Evolutionary conservation across 2,329 filamentous ascomycete genomes (phyloP).

Genomic region (Fusarium heterosporum): DNA sequence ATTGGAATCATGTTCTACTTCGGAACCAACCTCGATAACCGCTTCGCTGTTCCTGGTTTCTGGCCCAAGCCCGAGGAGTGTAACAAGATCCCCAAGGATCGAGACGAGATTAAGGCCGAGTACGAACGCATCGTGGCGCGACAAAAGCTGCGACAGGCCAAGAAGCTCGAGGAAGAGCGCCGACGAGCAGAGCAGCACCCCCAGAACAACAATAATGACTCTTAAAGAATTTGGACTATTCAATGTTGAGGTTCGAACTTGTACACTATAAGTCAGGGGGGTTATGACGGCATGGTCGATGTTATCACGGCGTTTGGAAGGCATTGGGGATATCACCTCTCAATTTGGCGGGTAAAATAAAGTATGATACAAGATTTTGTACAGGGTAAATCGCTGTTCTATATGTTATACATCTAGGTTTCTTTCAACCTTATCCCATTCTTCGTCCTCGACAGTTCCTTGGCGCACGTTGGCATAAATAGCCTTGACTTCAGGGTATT

Average conservation of each 20-base stretch:
- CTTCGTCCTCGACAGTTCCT: constrained; percentile 63
- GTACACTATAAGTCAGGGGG: constrained; percentile 36
- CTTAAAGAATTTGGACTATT: constrained; percentile 18
- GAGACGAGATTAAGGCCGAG: constrained; percentile 86
- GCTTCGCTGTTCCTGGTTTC: constrained; percentile 90
- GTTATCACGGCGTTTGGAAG: constrained; percentile 45
- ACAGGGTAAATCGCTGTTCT: constrained; percentile 25
- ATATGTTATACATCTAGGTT: constrained; percentile 62
- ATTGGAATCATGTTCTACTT: constrained; percentile 99
- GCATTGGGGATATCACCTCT: constrained; percentile 35
- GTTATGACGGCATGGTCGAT: constrained; percentile 27
- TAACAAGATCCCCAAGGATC: constrained; percentile 80
- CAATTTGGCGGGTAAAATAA: constrained; percentile 29
- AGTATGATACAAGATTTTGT: constrained; percentile 40
- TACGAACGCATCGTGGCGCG: constrained; percentile 75
- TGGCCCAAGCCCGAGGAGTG: constrained; percentile 88
- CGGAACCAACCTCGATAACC: constrained; percentile 94
- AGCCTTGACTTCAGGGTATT: constrained; percentile 79
- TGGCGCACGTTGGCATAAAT: constrained; percentile 78
- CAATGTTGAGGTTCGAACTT: constrained; percentile 16
- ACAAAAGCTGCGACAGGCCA: constrained; percentile 79
- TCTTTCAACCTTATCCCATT: constrained; percentile 65
- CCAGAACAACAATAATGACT: constrained; percentile 28
- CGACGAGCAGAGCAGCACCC: constrained; percentile 42
- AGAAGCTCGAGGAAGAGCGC: constrained; percentile 54